Percentiles rank a stretch among this genome's conserved stretches.
Evolutionary conservation across 1,139 yeast genomes (phyloP).

Genomic region (Kurtzmaniella quercitrusa): DNA sequence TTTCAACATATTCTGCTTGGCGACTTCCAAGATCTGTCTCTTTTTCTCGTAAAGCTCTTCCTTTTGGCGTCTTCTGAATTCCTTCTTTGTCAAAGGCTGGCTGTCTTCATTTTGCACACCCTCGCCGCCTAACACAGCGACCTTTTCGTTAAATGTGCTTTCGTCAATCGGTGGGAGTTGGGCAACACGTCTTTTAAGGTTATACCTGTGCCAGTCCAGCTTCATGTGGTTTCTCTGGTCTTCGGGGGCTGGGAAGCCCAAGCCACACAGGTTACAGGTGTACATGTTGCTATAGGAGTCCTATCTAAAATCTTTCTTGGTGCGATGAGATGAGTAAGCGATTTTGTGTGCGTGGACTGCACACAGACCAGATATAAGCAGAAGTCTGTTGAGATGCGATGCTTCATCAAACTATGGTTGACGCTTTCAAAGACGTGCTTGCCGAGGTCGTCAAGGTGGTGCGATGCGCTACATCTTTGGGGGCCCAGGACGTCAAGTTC

Average conservation of each 20-base stretch:
- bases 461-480: slow-evolving; percentile 67
- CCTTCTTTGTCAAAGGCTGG: slow-evolving; percentile 53
- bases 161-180: slow-evolving; percentile 54
- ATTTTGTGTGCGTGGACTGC: slow-evolving; percentile 3
- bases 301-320: slow-evolving; percentile 1
- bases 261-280: slow-evolving; percentile 44
- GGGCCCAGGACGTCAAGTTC: slow-evolving; percentile 78
- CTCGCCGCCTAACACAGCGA: slow-evolving; percentile 25
- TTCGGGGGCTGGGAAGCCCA: slow-evolving; percentile 36
- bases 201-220: slow-evolving; percentile 75
- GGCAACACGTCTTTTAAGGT: slow-evolving; percentile 58
- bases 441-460: slow-evolving; percentile 53
- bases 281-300: slow-evolving; percentile 12
- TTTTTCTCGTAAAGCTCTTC: slow-evolving; percentile 63
- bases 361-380: neutral
- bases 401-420: slow-evolving; percentile 4
- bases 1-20: slow-evolving; percentile 50
- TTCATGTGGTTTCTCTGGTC: slow-evolving; percentile 49
- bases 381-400: slow-evolving; percentile 7
- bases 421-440: slow-evolving; percentile 20
- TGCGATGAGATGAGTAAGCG: slow-evolving; percentile 13
- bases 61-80: slow-evolving; percentile 57
- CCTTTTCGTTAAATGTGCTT: slow-evolving; percentile 43
- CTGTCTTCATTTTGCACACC: slow-evolving; percentile 15
- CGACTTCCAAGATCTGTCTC: slow-evolving; percentile 55